These are phyloP conservation scores for Boletus rufocinnamomeus DNA, from an alignment of 768 basidiomycete species.

Conservation along the genomic window DNA sequence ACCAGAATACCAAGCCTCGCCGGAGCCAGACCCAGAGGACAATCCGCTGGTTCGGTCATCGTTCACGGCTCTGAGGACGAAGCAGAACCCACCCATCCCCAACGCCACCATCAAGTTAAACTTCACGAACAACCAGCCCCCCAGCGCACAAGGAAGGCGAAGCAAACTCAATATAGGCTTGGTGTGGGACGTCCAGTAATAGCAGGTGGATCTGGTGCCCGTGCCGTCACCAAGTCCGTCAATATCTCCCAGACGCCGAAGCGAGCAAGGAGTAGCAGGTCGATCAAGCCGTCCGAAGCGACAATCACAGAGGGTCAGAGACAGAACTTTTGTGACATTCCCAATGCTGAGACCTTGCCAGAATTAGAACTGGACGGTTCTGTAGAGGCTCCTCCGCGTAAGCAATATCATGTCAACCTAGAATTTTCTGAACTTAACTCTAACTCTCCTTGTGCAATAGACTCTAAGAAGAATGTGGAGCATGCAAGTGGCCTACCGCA, in stretches of 20 bases:
- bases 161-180: slow-evolving; percentile 66
- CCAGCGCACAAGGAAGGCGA: slow-evolving; percentile 63
- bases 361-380: slow-evolving; percentile 29
- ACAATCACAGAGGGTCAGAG: slow-evolving; percentile 57
- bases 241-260: slow-evolving; percentile 49
- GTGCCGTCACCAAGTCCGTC: slow-evolving; percentile 61
- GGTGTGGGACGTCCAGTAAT: slow-evolving; percentile 71
- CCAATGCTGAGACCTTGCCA: slow-evolving; percentile 18
- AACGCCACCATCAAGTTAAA: slow-evolving; percentile 19
- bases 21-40: slow-evolving; percentile 30
- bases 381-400: slow-evolving; percentile 12
- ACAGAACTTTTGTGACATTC: not conserved
- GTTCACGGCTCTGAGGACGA: slow-evolving; percentile 49
- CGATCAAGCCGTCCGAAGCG: slow-evolving; percentile 51
- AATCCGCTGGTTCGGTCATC: slow-evolving; percentile 39
- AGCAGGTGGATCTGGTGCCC: slow-evolving; percentile 67
- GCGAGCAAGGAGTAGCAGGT: slow-evolving; percentile 52
- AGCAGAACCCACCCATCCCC: slow-evolving; percentile 28
- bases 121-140: slow-evolving; percentile 25
- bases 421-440: not conserved
- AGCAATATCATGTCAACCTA: slow-evolving; percentile 4
- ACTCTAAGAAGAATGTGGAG: slow-evolving; percentile 5
- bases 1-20: slow-evolving; percentile 35
- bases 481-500: slow-evolving; percentile 9
- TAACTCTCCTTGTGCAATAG: slow-evolving; percentile 3